Base-by-base conservation (phyloP, 306 rosid genomes). In the Purshia tridentata region DNA sequence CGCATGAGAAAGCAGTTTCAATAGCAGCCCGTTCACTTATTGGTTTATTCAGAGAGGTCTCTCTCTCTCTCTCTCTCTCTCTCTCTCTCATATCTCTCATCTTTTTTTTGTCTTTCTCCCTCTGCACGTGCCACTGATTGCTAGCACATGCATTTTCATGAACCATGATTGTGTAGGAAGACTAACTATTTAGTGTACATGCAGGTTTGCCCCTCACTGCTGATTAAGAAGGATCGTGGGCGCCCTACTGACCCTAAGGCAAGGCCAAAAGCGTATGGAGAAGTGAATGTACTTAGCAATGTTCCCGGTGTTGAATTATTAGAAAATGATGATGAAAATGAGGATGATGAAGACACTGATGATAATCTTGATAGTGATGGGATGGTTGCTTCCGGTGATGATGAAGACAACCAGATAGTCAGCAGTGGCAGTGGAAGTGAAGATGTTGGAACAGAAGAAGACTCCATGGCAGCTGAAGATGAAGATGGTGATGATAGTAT, bases 171-270 rank as follows among this genome's bases (percentile, higher is more conserved):
- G 61, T 39, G 12, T 49, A 9, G 13, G 61, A 40, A 42, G 35
- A 19, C 50, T 76, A 16, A 63, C 35, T 62, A 66, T 29, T 60
- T 69, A 57, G 37, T 74, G 74, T 59, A 42, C 70, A n/a, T 84
- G 84, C 87, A 93, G 98, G 40, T 89, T 85, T 89, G 89, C 84
- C 98, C 98, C 65, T 89, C 94, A 39, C 82, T 93, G 11, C 87
- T 93, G 71, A 78, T 88, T 81, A 93, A 91, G 88, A 93, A 89
- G 84, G 98, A 93, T 76, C 96, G 96, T 72, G 98, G 98, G 50
- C 87, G 94, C 18, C 97, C 89, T 42, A 74, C 72, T 13, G 80
- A 86, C 78, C 84, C 96, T 8, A 85, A 60, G 72, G 92, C 97
- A 58, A 89, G 81, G 77, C 97, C 94, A 62, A 93, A 86, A 84